Conservation (phyloP, 1,139 yeast species). For the Lodderomyces orthopsilosis region DNA sequence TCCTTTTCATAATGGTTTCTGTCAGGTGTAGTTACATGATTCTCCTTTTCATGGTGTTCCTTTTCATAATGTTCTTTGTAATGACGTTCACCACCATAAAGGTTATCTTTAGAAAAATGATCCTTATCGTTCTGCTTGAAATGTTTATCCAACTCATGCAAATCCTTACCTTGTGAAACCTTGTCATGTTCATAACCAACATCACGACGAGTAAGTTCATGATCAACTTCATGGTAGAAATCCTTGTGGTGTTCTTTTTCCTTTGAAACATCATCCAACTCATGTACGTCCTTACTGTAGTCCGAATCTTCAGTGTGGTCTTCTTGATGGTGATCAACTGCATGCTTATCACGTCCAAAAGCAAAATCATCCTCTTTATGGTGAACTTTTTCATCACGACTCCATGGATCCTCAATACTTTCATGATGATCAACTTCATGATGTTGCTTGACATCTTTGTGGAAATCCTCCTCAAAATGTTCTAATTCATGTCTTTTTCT, state of each 20-base stretch:
- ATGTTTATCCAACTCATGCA: conserved; percentile 3
- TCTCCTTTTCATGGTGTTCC: conserved; percentile 7
- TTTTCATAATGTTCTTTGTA: conserved; percentile 6
- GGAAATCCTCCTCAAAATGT: conserved; percentile 3
- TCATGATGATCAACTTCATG: conserved; percentile 2
- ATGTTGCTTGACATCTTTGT: conserved; percentile 1
- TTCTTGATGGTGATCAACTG: conserved; percentile 1
- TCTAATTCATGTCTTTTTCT: conserved; percentile 5
- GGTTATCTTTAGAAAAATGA: neutral
- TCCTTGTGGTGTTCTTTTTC: conserved; percentile 4
- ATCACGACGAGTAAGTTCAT: conserved; percentile 1
- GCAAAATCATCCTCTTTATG: conserved; percentile 4
- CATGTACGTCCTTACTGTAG: conserved; percentile 1
- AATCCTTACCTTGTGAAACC: neutral
- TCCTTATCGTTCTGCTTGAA: conserved; percentile 4
- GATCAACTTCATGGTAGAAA: conserved; percentile 4
- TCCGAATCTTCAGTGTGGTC: neutral
- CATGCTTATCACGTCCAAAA: conserved; percentile 1
- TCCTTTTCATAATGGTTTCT: conserved; percentile 6
- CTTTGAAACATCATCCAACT: conserved; percentile 2
- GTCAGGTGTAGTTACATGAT: conserved; percentile 5
- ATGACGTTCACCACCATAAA: conserved; percentile 6
- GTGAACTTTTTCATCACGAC: conserved; percentile 2
- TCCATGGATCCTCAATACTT: neutral
- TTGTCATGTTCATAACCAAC: neutral